phyloP scores from a whole-genome alignment of 352 stramenopile genomes.

The Halophytophthora polymorphica region DNA sequence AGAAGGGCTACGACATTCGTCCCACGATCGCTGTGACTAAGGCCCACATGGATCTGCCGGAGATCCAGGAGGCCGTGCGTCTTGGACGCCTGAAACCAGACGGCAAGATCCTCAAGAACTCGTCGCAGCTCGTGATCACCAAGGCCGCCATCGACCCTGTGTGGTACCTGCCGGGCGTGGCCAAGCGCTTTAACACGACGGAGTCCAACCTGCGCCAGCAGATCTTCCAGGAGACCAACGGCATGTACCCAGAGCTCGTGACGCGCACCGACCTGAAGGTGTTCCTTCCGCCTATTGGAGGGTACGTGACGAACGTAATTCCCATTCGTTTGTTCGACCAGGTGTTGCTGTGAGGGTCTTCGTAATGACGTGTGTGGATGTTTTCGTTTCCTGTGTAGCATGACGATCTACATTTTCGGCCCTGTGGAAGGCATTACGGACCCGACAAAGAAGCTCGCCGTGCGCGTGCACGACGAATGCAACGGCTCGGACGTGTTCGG shows the following conservation, averaged over 20 bases:
- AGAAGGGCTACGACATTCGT: conserved; percentile 98
- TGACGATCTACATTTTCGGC: conserved; percentile 99
- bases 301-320: conserved; percentile 38
- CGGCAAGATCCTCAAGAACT: conserved; percentile 93
- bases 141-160: conserved; percentile 99
- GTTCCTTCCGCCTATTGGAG: conserved; percentile 98
- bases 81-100: conserved; percentile 93
- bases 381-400: conserved; percentile 21
- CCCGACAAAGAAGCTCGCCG: conserved; percentile 95
- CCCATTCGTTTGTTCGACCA: background rate
- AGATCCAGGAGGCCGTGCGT: conserved; percentile 95
- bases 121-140: conserved; percentile 90
- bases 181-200: conserved; percentile 96
- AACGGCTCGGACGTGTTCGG: conserved; percentile 98
- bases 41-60: conserved; percentile 99
- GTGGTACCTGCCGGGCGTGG: conserved; percentile 98
- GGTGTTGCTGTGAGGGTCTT: background rate
- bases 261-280: conserved; percentile 98
- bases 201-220: conserved; percentile 94
- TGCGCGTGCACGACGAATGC: conserved; percentile 99
- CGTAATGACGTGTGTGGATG: background rate
- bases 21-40: conserved; percentile 96
- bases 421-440: conserved; percentile 96
- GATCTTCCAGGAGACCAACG: conserved; percentile 99
- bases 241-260: conserved; percentile 99